These are phyloP conservation scores for Parietaria judaica DNA, from an alignment of 306 rosid species.

Conservation along the genomic window DNA sequence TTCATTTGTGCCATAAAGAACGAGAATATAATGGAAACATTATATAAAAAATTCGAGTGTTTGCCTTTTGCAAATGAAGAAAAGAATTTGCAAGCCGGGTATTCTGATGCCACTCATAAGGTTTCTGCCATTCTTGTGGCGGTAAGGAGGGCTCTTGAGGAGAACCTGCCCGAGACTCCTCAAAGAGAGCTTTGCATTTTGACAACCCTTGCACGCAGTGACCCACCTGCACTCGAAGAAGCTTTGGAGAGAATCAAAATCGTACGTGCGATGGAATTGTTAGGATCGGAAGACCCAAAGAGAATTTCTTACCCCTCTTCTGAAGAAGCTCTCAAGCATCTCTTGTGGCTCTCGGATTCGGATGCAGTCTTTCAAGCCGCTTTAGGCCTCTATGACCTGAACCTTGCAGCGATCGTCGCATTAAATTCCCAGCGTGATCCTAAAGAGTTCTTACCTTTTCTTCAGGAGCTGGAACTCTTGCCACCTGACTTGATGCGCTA, in stretches of 20 bases:
- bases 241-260: constrained; percentile 80
- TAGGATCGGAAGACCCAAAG: constrained; percentile 48
- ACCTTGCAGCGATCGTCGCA: constrained; percentile 92
- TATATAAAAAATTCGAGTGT: constrained; percentile 48
- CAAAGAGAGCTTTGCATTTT: constrained; percentile 88
- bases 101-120: constrained; percentile 44
- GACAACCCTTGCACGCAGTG: constrained; percentile 90
- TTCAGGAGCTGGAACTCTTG: constrained; percentile 74
- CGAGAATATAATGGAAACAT: constrained; percentile 53
- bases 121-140: constrained; percentile 69
- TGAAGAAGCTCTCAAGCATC: constrained; percentile 94
- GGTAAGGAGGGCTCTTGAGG: constrained; percentile 78
- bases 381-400: constrained; percentile 92
- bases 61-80: constrained; percentile 31
- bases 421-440: constrained; percentile 95
- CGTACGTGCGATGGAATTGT: constrained; percentile 76
- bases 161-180: constrained; percentile 60
- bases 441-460: constrained; percentile 86
- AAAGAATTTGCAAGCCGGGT: constrained; percentile 32
- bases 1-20: constrained; percentile 89
- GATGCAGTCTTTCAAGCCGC: constrained; percentile 89
- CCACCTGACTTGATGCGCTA: constrained; percentile 68
- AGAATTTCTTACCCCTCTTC: constrained; percentile 63
- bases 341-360: constrained; percentile 83
- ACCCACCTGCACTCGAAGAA: constrained; percentile 91